These are phyloP conservation scores for Jacaranda mimosifolia DNA, from an alignment of 257 asterid genomes.

Conservation along the genomic window DNA sequence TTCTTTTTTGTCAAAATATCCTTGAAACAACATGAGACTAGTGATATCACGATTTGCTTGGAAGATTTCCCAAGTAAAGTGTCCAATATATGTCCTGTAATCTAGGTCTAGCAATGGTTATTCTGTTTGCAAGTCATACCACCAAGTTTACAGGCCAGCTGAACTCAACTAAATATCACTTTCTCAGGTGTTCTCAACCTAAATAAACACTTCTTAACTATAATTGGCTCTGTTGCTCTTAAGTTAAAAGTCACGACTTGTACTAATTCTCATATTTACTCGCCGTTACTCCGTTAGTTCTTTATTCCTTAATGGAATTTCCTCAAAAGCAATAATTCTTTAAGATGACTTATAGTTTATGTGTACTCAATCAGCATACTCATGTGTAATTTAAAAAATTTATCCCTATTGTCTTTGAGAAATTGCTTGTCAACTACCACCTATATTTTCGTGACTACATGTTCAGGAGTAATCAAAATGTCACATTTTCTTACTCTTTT, in stretches of 20 bases:
- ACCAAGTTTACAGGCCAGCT: conserved; percentile 7
- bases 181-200: not conserved
- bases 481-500: conserved; percentile 34
- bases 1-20: too few relatives aligned
- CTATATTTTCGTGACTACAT: not conserved
- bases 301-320: conserved; percentile 27
- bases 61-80: conserved; percentile 3
- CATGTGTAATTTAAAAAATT: conserved; percentile 22
- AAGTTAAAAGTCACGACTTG: conserved; percentile 18
- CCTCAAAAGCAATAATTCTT: conserved; percentile 18
- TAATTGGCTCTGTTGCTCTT: conserved; percentile 8
- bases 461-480: conserved; percentile 15
- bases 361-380: conserved; percentile 8
- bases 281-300: conserved; percentile 4
- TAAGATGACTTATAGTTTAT: not conserved
- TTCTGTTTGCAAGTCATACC: too few relatives aligned
- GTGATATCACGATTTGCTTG: conserved; percentile 15
- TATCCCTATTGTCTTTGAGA: not conserved
- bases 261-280: conserved; percentile 6
- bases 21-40: not conserved
- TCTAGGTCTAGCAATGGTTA: too few relatives aligned
- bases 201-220: conserved; percentile 25
- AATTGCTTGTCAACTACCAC: conserved; percentile 15
- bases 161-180: not conserved
- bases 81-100: too few relatives aligned